Evolutionary conservation across 139 green algal genomes (phyloP), one percentile per base, ranked within the genome.

Genomic region (Monoraphidium neglectum): DNA sequence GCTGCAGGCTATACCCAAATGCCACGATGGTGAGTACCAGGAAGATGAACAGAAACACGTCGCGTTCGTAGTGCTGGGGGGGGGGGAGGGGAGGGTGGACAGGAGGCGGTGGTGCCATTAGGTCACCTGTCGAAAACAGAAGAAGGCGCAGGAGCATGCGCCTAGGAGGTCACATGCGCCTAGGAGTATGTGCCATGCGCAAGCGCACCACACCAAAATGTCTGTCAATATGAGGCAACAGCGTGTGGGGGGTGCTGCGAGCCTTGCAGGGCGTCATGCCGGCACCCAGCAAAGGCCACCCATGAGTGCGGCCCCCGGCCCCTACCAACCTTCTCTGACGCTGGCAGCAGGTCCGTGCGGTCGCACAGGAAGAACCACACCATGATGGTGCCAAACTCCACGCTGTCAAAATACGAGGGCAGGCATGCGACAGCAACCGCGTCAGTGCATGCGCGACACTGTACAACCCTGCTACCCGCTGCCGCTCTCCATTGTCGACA

Each of bases 331-430:
- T 94, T 93, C 37, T 84, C 76, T 30, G 59, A 76, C 2, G 77
- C 65, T 32, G 71, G 68, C 18, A 97, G 63, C 1, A 92, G 3
- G 13, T 65, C 73, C 3, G 93, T 98, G 57, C 93, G 86, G 77
- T 97, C 93, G 32, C 84, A 90, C 15, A 98, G n/a, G 70, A 91
- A 97, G 69, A 94, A 96, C 87, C 90, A 98, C 1, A 91, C n/a
- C 60, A 98, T 83, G 35, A 97, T 87, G 23, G 79, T 83, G 3
- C 92, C 94, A 78, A 96, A 94, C 77, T 98, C 94, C 15, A 88
- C 84, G 0, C 76, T 80, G 21, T n/a, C n/a, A n/a, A n/a, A n/a
- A n/a, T n/a, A n/a, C n/a, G n/a, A n/a, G n/a, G n/a, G n/a, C n/a
- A n/a, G n/a, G n/a, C n/a, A n/a, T n/a, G n/a, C n/a, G n/a, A n/a